Percentiles rank a stretch among this genome's conserved stretches.
Conservation (phyloP, 2,329 filamentous ascomycete species). For the Fonsecaea pedrosoi region DNA sequence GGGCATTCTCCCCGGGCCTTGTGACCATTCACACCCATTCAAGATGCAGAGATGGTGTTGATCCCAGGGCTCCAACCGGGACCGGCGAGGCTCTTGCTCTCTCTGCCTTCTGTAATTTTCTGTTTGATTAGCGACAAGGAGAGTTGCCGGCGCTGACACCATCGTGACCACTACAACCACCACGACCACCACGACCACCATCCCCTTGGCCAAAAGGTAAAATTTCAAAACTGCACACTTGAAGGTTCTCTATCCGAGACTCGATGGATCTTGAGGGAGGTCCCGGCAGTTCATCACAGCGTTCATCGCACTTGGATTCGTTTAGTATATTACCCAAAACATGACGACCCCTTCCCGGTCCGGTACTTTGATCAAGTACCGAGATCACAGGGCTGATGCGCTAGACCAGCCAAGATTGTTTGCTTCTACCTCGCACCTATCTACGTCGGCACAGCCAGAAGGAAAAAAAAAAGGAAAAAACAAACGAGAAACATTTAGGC, state of each 20-base stretch:
- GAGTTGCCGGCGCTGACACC: not conserved
- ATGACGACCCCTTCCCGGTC: not conserved
- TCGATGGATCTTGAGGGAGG: too few species aligned
- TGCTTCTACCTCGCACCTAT: too few species aligned
- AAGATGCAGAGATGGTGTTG: not conserved
- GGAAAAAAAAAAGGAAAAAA: not conserved
- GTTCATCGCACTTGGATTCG: too few species aligned
- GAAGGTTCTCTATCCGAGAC: not conserved
- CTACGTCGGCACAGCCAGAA: not conserved
- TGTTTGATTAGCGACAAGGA: not conserved
- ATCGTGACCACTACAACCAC: not conserved
- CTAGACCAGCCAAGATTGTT: not conserved
- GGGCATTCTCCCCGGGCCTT: conserved; percentile 17
- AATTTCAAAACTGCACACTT: not conserved
- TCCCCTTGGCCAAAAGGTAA: not conserved
- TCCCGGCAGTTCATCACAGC: not conserved
- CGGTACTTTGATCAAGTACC: conserved; percentile 1
- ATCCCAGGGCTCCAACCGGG: not conserved
- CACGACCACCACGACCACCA: not conserved
- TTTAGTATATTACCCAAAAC: conserved; percentile 8
- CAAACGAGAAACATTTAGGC: too few species aligned
- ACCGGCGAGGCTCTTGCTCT: not conserved
- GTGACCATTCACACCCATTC: not conserved
- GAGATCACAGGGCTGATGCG: not conserved
- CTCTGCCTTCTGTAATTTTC: not conserved